A percentile compares a stretch with the other conserved stretches of the same genome.
phyloP scores from a whole-genome alignment of 1,139 yeast species.

The Nematodospora anomalae region DNA sequence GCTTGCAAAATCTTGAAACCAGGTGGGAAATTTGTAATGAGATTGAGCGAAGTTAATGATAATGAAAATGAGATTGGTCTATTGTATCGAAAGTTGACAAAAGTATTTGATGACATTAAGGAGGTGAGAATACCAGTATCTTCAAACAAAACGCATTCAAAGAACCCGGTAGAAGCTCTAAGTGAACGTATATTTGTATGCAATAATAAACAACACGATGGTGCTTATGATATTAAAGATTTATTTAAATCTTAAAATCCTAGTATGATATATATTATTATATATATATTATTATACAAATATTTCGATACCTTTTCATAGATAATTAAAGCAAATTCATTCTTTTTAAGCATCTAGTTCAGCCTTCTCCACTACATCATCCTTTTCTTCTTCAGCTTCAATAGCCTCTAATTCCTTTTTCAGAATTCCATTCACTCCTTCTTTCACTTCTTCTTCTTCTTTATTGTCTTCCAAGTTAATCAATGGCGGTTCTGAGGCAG shows the following conservation, averaged over 20 bases:
- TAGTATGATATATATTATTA: not conserved
- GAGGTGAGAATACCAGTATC: conserved; percentile 17
- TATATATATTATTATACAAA: too few species aligned
- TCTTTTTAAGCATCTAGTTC: conserved; percentile 1
- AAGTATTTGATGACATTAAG: conserved; percentile 58
- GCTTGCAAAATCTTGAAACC: conserved; percentile 67
- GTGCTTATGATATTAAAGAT: conserved; percentile 42
- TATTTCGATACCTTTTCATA: too few species aligned
- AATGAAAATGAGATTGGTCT: conserved; percentile 54
- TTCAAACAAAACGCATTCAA: not conserved
- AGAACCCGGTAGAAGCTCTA: conserved; percentile 33
- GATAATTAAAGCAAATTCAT: too few species aligned
- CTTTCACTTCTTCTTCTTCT: conserved; percentile 19
- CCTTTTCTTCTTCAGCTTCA: conserved; percentile 17
- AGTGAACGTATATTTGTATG: conserved; percentile 76
- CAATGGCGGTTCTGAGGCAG: conserved; percentile 19
- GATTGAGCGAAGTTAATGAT: conserved; percentile 59
- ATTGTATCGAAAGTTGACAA: conserved; percentile 55
- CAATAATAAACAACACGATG: conserved; percentile 39
- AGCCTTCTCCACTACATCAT: conserved; percentile 19
- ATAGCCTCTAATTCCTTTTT: conserved; percentile 22
- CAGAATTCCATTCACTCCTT: conserved; percentile 15
- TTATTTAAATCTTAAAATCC: conserved; percentile 32
- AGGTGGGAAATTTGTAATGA: conserved; percentile 72
- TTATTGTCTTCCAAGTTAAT: conserved; percentile 30